These are phyloP conservation scores for Pyrus bretschneideri DNA, from an alignment of 306 rosid species.

Conservation along the genomic window DNA sequence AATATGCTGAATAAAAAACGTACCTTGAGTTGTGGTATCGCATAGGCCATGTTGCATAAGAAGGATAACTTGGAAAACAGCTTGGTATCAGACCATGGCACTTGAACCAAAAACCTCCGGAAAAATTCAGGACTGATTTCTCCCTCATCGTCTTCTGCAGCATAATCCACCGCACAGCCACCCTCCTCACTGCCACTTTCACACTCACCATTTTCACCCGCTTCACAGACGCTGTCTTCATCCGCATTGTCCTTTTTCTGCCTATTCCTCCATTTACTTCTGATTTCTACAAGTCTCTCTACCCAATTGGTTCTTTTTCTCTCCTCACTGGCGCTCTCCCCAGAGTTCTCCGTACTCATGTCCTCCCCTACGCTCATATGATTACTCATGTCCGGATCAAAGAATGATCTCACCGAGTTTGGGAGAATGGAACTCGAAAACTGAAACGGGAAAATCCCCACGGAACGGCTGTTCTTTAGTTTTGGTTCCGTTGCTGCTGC, in stretches of 20 bases:
- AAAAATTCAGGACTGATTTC: conserved; percentile 38
- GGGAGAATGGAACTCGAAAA: conserved; percentile 60
- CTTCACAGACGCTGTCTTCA: conserved; percentile 23
- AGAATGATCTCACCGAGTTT: conserved; percentile 44
- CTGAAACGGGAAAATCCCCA: conserved; percentile 53
- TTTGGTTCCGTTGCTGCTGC: conserved; percentile 45
- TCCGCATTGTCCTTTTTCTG: conserved; percentile 32
- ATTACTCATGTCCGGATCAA: conserved; percentile 54
- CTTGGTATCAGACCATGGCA: conserved; percentile 68
- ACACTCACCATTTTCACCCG: conserved; percentile 28
- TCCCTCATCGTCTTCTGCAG: conserved; percentile 39
- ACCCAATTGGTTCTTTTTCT: conserved; percentile 72
- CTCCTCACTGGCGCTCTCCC: conserved; percentile 24
- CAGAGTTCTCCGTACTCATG: conserved; percentile 6
- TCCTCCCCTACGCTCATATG: conserved; percentile 30
- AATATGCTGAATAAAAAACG: neutral
- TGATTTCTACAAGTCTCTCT: conserved; percentile 75
- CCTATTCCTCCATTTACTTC: conserved; percentile 63
- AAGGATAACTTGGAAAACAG: conserved; percentile 66
- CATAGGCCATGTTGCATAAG: conserved; percentile 84
- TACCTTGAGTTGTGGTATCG: conserved; percentile 70
- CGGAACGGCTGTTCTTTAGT: conserved; percentile 36
- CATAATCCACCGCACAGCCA: conserved; percentile 52
- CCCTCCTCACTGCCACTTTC: conserved; percentile 40
- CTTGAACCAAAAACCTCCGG: conserved; percentile 47